These are phyloP conservation scores for Oryza meridionalis DNA, from an alignment of 176 grass and related monocot genomes.

Conservation along the genomic window DNA sequence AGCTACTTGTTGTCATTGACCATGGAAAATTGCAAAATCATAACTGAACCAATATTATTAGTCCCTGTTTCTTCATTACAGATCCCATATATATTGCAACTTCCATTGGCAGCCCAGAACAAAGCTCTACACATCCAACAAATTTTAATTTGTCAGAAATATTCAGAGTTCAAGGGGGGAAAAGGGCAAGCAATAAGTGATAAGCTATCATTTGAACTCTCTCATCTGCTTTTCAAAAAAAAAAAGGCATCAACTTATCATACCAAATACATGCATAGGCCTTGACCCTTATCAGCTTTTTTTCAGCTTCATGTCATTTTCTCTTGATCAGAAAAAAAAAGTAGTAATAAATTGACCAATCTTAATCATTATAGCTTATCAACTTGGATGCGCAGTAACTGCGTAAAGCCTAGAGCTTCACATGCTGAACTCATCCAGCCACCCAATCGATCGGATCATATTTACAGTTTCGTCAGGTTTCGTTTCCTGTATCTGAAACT, in stretches of 20 bases:
- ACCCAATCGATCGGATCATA: not conserved
- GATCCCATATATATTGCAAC: not conserved
- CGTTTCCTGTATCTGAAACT: not conserved
- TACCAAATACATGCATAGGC: slow-evolving; percentile 23
- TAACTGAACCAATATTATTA: not conserved
- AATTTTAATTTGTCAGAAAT: not conserved
- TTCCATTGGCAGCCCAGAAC: not conserved
- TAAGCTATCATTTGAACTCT: not conserved
- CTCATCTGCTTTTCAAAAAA: not conserved
- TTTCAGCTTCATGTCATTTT: slow-evolving; percentile 3
- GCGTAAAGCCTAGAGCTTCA: slow-evolving; percentile 44
- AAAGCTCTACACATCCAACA: not conserved
- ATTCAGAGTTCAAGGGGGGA: not conserved
- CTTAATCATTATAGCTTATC: slow-evolving; percentile 17
- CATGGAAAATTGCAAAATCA: not conserved
- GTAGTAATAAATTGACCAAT: not conserved
- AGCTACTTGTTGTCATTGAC: not conserved
- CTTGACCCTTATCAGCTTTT: slow-evolving; percentile 37
- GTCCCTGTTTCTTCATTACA: not conserved
- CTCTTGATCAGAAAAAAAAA: slow-evolving; percentile 16
- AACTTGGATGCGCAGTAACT: slow-evolving; percentile 35
- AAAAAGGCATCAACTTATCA: slow-evolving; percentile 53
- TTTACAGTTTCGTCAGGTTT: not conserved
- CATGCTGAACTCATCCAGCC: slow-evolving; percentile 14
- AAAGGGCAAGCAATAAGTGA: slow-evolving; percentile 30